Evolutionary conservation across 2,329 filamentous ascomycete genomes (phyloP).

Genomic region (Cladobotryum mycophilum): DNA sequence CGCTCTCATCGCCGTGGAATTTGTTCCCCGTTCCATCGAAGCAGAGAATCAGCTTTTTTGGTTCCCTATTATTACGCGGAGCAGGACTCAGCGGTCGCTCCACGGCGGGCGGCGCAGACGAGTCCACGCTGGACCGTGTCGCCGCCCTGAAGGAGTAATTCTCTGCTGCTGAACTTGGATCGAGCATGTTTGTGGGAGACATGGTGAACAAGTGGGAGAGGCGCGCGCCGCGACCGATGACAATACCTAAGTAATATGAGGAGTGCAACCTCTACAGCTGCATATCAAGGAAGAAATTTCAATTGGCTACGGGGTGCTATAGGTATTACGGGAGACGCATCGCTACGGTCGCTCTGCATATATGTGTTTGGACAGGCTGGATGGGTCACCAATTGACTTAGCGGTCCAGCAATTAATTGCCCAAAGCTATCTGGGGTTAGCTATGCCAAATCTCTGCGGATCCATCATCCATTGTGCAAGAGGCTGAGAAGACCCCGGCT

Average conservation of each 20-base stretch:
- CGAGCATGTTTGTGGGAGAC: conserved; percentile 9
- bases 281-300: background rate
- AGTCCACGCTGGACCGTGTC: conserved; percentile 8
- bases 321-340: background rate
- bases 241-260: no score
- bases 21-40: conserved; percentile 61
- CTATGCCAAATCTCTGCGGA: background rate
- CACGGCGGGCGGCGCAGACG: conserved; percentile 4
- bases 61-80: conserved; percentile 14
- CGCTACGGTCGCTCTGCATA: background rate
- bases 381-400: background rate
- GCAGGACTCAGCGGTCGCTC: conserved; percentile 11
- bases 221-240: background rate
- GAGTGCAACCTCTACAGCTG: background rate
- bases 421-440: background rate
- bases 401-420: background rate
- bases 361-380: background rate
- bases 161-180: conserved; percentile 11
- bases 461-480: background rate
- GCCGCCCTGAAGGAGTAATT: background rate
- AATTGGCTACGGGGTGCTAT: conserved; percentile 1
- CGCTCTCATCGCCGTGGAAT: conserved; percentile 56
- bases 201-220: conserved; percentile 5
- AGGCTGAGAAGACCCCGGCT: conserved; percentile 8
- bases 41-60: conserved; percentile 50